A percentile compares a stretch with the other conserved stretches of the same genome.
These are phyloP conservation scores for Leptomonas seymouri DNA, from an alignment of 208 protist genomes.

Conservation along the genomic window DNA sequence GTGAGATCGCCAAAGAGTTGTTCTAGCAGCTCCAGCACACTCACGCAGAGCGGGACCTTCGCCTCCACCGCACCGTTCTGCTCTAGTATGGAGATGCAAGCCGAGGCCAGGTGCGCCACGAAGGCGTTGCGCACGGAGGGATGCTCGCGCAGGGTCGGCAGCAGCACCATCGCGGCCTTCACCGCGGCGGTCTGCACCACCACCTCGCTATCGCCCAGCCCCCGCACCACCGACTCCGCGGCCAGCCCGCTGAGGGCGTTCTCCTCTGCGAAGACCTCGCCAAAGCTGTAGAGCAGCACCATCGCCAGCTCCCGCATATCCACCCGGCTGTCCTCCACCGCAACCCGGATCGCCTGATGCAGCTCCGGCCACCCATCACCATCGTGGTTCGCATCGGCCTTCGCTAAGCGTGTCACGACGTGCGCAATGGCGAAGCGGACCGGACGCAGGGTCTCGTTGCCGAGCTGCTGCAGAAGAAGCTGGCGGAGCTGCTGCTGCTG, in stretches of 20 bases:
- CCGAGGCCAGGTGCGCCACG: constrained; percentile 44
- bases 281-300: constrained; percentile 79
- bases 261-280: constrained; percentile 63
- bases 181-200: constrained; percentile 64
- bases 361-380: constrained; percentile 70
- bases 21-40: constrained; percentile 72
- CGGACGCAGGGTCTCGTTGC: constrained; percentile 53
- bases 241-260: constrained; percentile 35
- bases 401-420: constrained; percentile 72
- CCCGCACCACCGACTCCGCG: constrained; percentile 64
- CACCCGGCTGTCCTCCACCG: constrained; percentile 44
- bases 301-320: constrained; percentile 89
- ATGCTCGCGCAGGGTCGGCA: constrained; percentile 52
- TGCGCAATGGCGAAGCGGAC: constrained; percentile 86
- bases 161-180: constrained; percentile 59
- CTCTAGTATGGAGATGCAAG: constrained; percentile 47
- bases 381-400: constrained; percentile 50
- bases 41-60: constrained; percentile 51
- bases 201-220: constrained; percentile 58
- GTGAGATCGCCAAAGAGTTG: constrained; percentile 52
- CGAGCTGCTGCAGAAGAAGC: constrained; percentile 70
- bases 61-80: constrained; percentile 32
- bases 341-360: constrained; percentile 51
- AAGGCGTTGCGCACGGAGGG: constrained; percentile 36
- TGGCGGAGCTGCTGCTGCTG: constrained; percentile 56